These are phyloP conservation scores for Gaillardinia entomophila DNA, from an alignment of 805 yeast genomes.

Conservation along the genomic window DNA sequence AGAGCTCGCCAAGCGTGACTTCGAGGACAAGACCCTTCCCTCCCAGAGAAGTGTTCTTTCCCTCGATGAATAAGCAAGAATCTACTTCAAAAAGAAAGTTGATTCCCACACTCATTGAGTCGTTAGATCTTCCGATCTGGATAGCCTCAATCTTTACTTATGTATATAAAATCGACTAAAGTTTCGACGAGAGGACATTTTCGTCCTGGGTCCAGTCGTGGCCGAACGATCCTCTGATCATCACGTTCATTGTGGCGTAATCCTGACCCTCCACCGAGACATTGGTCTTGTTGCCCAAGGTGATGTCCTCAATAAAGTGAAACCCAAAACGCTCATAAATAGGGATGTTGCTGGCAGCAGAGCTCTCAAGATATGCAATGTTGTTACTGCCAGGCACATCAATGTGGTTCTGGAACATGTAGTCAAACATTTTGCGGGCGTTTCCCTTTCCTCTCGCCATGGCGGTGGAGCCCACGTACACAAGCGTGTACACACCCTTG, in stretches of 20 bases:
- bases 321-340: slow-evolving; percentile 50
- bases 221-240: slow-evolving; percentile 35
- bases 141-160: no score
- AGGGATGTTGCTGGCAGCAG: slow-evolving; percentile 38
- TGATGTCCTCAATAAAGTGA: slow-evolving; percentile 42
- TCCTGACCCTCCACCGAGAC: slow-evolving; percentile 30
- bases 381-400: slow-evolving; percentile 31
- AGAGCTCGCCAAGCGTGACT: slow-evolving; percentile 45
- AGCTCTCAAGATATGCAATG: slow-evolving; percentile 46
- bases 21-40: slow-evolving; percentile 51
- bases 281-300: slow-evolving; percentile 29
- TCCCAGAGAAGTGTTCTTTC: slow-evolving; percentile 47
- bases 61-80: slow-evolving; percentile 28
- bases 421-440: slow-evolving; percentile 43
- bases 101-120: no score
- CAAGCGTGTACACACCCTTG: slow-evolving; percentile 36
- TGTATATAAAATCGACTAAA: no score
- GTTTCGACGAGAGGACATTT: slow-evolving; percentile 1
- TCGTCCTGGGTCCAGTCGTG: slow-evolving; percentile 25
- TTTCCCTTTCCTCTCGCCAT: slow-evolving; percentile 55
- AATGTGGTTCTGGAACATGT: slow-evolving; percentile 40
- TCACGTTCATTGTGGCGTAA: slow-evolving; percentile 38
- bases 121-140: no score
- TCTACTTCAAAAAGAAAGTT: no score
- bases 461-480: slow-evolving; percentile 39